phyloP scores from a whole-genome alignment of 2,329 filamentous ascomycete species.

The Penicillium sp. region DNA sequence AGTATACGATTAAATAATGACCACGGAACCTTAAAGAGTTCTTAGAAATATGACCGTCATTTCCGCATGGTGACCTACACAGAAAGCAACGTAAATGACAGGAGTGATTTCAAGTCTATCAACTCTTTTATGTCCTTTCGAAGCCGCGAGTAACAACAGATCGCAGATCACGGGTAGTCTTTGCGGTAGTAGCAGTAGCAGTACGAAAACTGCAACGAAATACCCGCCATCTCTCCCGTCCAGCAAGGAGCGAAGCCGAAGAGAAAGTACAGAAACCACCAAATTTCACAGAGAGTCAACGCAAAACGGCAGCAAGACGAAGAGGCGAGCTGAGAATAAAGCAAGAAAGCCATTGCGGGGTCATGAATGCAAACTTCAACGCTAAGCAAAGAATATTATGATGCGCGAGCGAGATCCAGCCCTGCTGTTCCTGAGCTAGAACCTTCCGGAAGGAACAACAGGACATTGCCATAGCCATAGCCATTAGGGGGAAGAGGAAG shows the following conservation, averaged over 20 bases:
- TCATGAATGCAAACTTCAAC: conserved; percentile 5
- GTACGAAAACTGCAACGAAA: background rate
- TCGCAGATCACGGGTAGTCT: background rate
- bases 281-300: background rate
- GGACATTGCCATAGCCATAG: background rate
- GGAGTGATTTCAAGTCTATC: background rate
- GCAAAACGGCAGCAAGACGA: conserved; percentile 1
- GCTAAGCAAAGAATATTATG: conserved; percentile 11
- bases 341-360: background rate
- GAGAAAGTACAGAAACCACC: background rate
- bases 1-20: background rate
- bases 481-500: background rate
- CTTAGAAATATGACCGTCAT: conserved; percentile 1
- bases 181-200: background rate
- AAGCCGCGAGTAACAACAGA: background rate
- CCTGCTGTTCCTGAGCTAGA: background rate
- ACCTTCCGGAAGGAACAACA: background rate
- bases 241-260: background rate
- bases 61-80: background rate
- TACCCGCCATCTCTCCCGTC: background rate
- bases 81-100: background rate
- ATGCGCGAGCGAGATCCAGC: background rate
- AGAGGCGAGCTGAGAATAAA: conserved; percentile 3
- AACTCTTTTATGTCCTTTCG: background rate
- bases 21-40: background rate